Base-by-base conservation (phyloP, 768 basidiomycete genomes). In the Boletus subparvulus region DNA sequence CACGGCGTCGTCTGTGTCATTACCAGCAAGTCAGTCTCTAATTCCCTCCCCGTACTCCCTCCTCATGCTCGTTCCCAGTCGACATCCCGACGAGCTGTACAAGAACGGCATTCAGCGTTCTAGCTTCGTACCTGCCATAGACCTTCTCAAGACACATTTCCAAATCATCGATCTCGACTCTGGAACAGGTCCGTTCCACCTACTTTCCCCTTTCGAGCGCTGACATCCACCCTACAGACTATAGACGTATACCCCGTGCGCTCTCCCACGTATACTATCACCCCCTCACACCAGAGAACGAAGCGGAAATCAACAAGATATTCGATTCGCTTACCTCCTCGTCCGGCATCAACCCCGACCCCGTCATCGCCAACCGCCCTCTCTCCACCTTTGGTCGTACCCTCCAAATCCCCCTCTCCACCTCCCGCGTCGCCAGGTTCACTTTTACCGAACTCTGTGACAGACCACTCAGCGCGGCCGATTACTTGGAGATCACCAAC, bases 31-130 rank as follows among this genome's bases (percentile, higher is more conserved):
- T 97, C 56, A 67, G 92, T 56, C 41, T 54, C 32, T 50, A 39
- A 7, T 52, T 17, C 21, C 40, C 16, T 37, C 47, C 19, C 28
- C 41, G 30, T 28, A 56, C 12, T 47, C 44, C 26, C 6, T 21
- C 16, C 39, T 58, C 49, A 59, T 47, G 3, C 32, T 1, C 45
- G 1, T 42, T 43, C 45, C 46, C 35, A 99, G 96, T 75, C 97
- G 97, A 56, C 94, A 97, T 69, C 97, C 97, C 3, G 90, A 98
- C 65, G 92, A 98, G 32, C 79, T 99, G 1, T 99, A 99, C 79
- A 95, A 96, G 83, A 98, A 98, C 61, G 97, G 97, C 0, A 97
- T 99, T 42, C 97, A 99, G 70, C 84, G 97, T 4, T 83, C 88
- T 5, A 95, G 93, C 66, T 99, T 99, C 75, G 68, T 98, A 45